Base-by-base conservation (phyloP, 306 rosid species). In the Fragaria ananassa region DNA sequence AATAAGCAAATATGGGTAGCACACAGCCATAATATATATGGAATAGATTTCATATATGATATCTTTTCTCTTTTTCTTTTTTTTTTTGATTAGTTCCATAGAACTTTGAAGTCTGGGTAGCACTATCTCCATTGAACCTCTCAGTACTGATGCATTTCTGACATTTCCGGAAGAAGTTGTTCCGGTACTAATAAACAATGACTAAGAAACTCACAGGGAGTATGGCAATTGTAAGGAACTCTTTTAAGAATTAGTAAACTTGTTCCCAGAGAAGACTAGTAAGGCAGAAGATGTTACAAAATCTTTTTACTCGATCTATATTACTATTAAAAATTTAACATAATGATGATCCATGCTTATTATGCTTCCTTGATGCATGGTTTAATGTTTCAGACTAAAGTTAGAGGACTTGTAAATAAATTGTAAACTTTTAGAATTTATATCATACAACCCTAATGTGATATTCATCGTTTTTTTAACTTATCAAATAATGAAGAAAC, bases 201-300 rank as follows among this genome's bases (percentile, higher is more conserved):
- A 70, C 27, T 47, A 66, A 44, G 71, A 25, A 72, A 47, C 35
- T 42, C 60, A 12, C 57, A 3, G 50, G 19, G 3, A 37, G 18
- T 19, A 64, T 27, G 39, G 47, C 54, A 54, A 65, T 23, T 35
- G 66, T 18, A 25, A 23, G 57, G 37, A 74, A 61, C 46, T 68
- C 8, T 61, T 27, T 65, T 8, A 67, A 51, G 63, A 45, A 34
- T 39, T 72, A 78, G 71, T 56, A 45, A 81, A 78, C 58, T 83
- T 82, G 7, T 51, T 51, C 66, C 62, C 35, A 77, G 76, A 76
- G 81, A 82, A 85, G 90, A 85, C 88, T 75, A 80, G 86, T 67
- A 73, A 66, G 61, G 21, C 74, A 54, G 21, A 68, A 81, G 72
- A 34, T 70, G 54, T 53, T 44, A 42, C 51, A 62, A 65, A 42